A percentile compares a stretch with the other conserved stretches of the same genome.
Conservation (phyloP, 345 rosid species). For the Eucalyptus globulus region DNA sequence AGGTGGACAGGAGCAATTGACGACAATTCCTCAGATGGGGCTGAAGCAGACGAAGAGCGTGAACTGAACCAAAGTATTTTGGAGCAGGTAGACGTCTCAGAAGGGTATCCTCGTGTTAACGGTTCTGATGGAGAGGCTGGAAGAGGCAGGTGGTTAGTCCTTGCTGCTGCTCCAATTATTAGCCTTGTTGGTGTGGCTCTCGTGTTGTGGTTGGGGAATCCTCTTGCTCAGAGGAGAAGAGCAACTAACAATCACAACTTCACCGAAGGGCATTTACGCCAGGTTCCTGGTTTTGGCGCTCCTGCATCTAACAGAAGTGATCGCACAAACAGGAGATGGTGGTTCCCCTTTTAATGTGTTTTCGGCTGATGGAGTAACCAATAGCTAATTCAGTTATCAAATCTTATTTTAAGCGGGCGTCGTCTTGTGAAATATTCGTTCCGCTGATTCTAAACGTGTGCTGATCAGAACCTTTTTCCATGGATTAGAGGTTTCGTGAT, state of each 20-base stretch:
- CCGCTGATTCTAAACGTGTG: background rate
- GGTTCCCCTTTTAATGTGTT: conserved; percentile 42
- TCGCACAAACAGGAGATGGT: conserved; percentile 68
- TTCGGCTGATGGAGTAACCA: background rate
- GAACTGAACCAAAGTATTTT: conserved; percentile 1
- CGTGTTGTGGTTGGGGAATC: conserved; percentile 55
- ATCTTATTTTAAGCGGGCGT: background rate
- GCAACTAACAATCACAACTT: conserved; percentile 1
- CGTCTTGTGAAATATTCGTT: background rate
- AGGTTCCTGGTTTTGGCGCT: background rate
- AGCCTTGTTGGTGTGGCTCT: conserved; percentile 68
- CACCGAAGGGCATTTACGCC: background rate
- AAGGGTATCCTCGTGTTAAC: background rate
- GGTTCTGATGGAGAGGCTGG: conserved; percentile 8
- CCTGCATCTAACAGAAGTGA: conserved; percentile 23
- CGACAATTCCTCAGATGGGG: conserved; percentile 31
- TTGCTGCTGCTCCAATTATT: conserved; percentile 81
- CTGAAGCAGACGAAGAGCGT: conserved; percentile 18
- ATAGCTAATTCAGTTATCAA: background rate
- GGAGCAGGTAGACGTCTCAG: conserved; percentile 7
- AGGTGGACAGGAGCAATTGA: conserved; percentile 25
- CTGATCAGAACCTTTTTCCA: background rate
- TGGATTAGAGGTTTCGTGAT: background rate
- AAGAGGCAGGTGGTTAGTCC: conserved; percentile 64
- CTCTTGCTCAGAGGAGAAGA: conserved; percentile 24